phyloP scores from a whole-genome alignment of 352 stramenopile genomes.

The Phytophthora meadii region DNA sequence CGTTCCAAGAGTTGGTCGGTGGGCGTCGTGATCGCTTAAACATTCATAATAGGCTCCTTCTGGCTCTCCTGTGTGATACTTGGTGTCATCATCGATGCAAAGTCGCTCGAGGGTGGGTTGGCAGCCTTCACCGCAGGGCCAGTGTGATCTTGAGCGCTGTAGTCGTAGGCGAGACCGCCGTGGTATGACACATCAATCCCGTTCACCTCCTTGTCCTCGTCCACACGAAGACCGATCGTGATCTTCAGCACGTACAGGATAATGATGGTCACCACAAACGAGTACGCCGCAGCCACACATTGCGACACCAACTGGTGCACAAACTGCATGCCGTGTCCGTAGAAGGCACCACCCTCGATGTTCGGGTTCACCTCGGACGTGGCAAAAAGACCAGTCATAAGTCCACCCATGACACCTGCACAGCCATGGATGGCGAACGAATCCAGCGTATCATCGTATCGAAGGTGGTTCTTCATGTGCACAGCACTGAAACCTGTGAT shows the following conservation, averaged over 20 bases:
- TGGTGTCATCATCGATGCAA: conserved; percentile 28
- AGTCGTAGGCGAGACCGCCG: conserved; percentile 71
- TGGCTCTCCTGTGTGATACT: conserved; percentile 22
- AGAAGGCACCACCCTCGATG: conserved; percentile 62
- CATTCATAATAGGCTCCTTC: conserved; percentile 33
- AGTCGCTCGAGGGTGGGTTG: conserved; percentile 23
- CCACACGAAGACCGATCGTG: conserved; percentile 73
- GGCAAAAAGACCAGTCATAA: conserved; percentile 78
- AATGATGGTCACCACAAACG: conserved; percentile 67
- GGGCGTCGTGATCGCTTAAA: conserved; percentile 17
- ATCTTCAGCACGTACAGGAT: conserved; percentile 76
- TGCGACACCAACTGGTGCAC: conserved; percentile 63
- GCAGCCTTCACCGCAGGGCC: conserved; percentile 20
- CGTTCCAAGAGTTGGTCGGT: neutral
- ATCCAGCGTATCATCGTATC: conserved; percentile 85
- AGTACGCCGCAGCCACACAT: conserved; percentile 68
- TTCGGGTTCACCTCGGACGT: conserved; percentile 60
- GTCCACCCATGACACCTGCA: conserved; percentile 61
- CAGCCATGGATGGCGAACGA: conserved; percentile 80
- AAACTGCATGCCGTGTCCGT: conserved; percentile 57
- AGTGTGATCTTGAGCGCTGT: conserved; percentile 37
- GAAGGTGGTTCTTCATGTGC: conserved; percentile 69
- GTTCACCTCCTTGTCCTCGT: conserved; percentile 77
- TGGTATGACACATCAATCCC: conserved; percentile 84
- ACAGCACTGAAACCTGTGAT: conserved; percentile 59